Base-by-base conservation (phyloP, 176 grass and related monocot species). In the Phragmites australis region DNA sequence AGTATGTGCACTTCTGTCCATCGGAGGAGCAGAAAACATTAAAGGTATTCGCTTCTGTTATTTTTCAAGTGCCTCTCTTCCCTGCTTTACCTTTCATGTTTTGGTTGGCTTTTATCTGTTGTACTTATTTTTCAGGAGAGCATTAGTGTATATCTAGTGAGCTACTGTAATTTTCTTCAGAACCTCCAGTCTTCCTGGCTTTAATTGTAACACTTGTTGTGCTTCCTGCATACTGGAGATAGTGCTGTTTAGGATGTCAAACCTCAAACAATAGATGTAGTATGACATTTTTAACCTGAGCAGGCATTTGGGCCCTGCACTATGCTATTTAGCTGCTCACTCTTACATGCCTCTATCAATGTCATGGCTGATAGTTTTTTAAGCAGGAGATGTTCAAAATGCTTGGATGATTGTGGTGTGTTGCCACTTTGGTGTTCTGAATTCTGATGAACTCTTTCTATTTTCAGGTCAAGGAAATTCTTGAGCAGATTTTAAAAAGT, bases 391-490 rank as follows among this genome's bases (percentile, higher is more conserved):
- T 8, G 15, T 84, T 79, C 30, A 48, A 79, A 56, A 37, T 57
- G 30, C 26, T 84, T 72, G 1, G 31, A 47, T 62, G 30, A 25
- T 23, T 64, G 11, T 9, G 6, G 3, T 59, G 16, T 50, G 44
- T 19, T 84, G 42, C 3, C n/a, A 9, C 59, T 82, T 23, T 60
- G 40, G 56, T 62, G 40, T 52, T 66, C 15, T 83, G 47, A n/a
- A n/a, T n/a, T n/a, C 52, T 66, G 62, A 64, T 57, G 51, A 49
- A 13, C 6, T 78, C 12, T 69, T 34, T 25, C 43, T 55, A 22
- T 68, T 89, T 97, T 57, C 81, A 97, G 94, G 78, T 91, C 62
- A 90, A 89, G 70, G 85, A 91, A 88, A 89, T 91, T 63, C 64
- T 97, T 68, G 56, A 84, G 47, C 31, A 88, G 51, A 80, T 74